phyloP scores from a whole-genome alignment of 306 rosid genomes.

The Corylus heterophylla region DNA sequence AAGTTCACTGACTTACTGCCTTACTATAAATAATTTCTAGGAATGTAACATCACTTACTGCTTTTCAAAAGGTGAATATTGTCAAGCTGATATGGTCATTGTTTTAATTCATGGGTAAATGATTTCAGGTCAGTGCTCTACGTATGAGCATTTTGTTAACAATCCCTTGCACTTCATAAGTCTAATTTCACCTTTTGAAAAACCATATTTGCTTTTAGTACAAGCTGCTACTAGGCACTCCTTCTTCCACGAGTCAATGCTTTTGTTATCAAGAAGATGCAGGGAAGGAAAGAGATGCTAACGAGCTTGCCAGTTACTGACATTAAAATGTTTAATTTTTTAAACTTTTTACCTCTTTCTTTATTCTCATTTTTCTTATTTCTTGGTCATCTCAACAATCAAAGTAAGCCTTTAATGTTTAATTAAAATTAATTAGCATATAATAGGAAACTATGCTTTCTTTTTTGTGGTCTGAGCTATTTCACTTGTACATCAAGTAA shows the following conservation, averaged over 20 bases:
- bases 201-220: neutral
- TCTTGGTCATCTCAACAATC: neutral
- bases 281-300: neutral
- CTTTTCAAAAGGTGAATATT: slow-evolving; percentile 2
- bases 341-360: no score
- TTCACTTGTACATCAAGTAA: neutral
- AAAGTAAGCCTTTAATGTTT: neutral
- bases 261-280: slow-evolving; percentile 1
- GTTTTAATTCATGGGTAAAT: neutral
- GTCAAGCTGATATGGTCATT: neutral
- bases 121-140: neutral
- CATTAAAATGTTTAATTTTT: neutral
- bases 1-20: slow-evolving; percentile 3
- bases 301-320: neutral
- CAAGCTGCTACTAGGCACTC: neutral
- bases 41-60: neutral
- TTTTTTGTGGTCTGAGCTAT: slow-evolving; percentile 4
- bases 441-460: neutral
- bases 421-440: neutral
- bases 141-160: neutral
- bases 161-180: neutral
- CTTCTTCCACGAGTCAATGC: neutral
- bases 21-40: slow-evolving; percentile 5
- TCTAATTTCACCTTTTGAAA: neutral
- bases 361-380: no score